A percentile compares a stretch with the other conserved stretches of the same genome.
Conservation (phyloP, 345 rosid genomes). For the Populus euphratica region DNA sequence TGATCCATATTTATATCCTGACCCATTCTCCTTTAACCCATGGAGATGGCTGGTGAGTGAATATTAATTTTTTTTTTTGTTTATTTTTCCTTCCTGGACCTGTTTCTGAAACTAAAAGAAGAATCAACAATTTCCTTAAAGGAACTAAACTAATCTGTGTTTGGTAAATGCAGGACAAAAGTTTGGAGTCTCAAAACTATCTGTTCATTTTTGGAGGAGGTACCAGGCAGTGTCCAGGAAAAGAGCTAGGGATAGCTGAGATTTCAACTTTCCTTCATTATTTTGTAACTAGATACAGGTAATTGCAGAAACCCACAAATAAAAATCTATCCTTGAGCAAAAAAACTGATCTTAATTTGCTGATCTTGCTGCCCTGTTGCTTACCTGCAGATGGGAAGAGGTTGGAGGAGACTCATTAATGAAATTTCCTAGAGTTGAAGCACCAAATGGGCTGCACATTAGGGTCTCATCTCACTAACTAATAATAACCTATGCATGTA, state of each 20-base stretch:
- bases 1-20: constrained; percentile 57
- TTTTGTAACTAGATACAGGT: constrained; percentile 83
- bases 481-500: constrained; percentile 13
- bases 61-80: not conserved
- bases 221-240: constrained; percentile 87
- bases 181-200: constrained; percentile 51
- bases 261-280: constrained; percentile 87
- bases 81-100: too few species aligned
- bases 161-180: constrained; percentile 48
- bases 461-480: constrained; percentile 54
- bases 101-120: not conserved
- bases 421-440: constrained; percentile 91
- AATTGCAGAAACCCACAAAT: not conserved
- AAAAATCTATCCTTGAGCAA: not conserved
- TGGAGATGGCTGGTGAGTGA: constrained; percentile 76
- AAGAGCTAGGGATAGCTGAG: constrained; percentile 85
- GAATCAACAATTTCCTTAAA: not conserved
- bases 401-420: constrained; percentile 59
- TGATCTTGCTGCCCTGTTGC: not conserved
- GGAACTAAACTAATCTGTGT: not conserved
- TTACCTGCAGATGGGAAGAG: constrained; percentile 80
- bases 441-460: constrained; percentile 83
- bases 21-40: constrained; percentile 67
- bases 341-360: not conserved
- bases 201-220: constrained; percentile 86